A percentile compares a stretch with the other conserved stretches of the same genome.
phyloP scores from a whole-genome alignment of 139 green algal species.

The Chlamydomonas eustigma region DNA sequence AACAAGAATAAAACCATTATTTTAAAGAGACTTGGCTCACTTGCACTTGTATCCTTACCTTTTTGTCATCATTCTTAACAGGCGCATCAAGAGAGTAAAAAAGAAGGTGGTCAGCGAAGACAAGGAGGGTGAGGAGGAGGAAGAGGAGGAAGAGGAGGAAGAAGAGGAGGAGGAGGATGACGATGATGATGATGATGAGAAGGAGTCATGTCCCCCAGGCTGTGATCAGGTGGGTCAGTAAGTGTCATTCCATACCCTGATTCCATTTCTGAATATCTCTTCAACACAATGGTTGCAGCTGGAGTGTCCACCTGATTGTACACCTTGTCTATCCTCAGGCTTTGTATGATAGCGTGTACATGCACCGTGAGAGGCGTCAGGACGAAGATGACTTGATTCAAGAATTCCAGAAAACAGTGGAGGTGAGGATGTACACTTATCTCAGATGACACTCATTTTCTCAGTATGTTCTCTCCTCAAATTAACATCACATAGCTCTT shows the following conservation, averaged over 20 bases:
- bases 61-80: no score
- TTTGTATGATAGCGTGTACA: slow-evolving; percentile 74
- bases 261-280: no score
- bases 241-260: no score
- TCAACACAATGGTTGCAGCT: background rate
- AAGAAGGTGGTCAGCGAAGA: slow-evolving; percentile 42
- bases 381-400: slow-evolving; percentile 68
- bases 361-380: slow-evolving; percentile 68
- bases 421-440: no score
- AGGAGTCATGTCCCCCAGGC: slow-evolving; percentile 64
- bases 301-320: background rate
- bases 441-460: no score
- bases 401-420: slow-evolving; percentile 63
- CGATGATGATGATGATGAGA: slow-evolving; percentile 51
- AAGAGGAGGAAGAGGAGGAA: slow-evolving; percentile 33
- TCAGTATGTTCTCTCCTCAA: no score
- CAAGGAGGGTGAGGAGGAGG: slow-evolving; percentile 32
- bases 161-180: slow-evolving; percentile 45
- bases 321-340: slow-evolving; percentile 19
- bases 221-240: no score
- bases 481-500: no score
- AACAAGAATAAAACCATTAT: no score
- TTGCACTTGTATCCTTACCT: no score
- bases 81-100: slow-evolving; percentile 68
- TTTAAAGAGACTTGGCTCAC: no score